Evolutionary conservation across 108 stramenopile species (phyloP).

Genomic region (Nitzschia sp.): DNA sequence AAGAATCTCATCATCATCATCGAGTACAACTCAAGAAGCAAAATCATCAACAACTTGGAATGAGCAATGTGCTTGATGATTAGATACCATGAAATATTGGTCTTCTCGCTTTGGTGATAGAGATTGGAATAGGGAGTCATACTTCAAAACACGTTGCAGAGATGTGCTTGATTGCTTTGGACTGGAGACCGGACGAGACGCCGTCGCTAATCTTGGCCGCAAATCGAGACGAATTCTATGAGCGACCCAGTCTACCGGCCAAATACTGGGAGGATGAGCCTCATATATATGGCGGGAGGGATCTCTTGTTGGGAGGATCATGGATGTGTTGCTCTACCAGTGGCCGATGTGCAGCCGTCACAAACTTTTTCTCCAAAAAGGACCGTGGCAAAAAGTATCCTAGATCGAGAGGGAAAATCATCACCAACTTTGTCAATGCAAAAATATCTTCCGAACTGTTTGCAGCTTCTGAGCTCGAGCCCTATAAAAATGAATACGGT

Average conservation of each 20-base stretch:
- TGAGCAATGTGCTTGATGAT: too few relatives aligned
- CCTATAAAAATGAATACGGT: background rate
- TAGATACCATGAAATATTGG: too few relatives aligned
- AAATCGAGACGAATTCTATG: slow-evolving; percentile 11
- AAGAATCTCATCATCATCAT: too few relatives aligned
- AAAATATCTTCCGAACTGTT: background rate
- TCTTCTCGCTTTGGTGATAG: too few relatives aligned
- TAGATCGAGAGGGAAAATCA: background rate
- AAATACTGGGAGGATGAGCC: background rate
- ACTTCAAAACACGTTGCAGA: too few relatives aligned
- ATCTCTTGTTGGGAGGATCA: slow-evolving; percentile 1
- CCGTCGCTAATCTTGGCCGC: background rate
- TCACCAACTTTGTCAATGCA: background rate
- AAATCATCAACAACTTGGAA: too few relatives aligned
- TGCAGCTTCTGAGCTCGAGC: background rate
- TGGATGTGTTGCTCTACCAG: slow-evolving; percentile 6
- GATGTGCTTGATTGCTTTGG: slow-evolving; percentile 11
- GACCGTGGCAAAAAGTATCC: slow-evolving; percentile 2
- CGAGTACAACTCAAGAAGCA: too few relatives aligned
- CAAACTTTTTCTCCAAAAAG: background rate
- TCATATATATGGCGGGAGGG: slow-evolving; percentile 9
- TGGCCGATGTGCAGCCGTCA: background rate
- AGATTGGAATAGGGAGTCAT: too few relatives aligned
- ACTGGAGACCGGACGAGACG: background rate
- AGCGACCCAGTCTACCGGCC: background rate